Conservation (phyloP, 1,139 yeast genomes). For the Saccharomyces hybrid region DNA sequence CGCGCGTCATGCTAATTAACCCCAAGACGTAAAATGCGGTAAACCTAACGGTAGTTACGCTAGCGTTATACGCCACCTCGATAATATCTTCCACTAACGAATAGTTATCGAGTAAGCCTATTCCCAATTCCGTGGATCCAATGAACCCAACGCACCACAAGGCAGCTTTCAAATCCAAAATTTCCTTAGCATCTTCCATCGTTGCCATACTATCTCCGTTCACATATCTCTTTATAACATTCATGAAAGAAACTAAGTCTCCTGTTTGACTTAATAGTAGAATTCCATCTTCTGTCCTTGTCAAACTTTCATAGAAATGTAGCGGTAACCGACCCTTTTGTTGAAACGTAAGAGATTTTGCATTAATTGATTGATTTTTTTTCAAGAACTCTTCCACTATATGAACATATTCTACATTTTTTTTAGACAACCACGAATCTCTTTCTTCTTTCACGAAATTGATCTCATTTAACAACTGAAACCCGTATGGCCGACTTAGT, state of each 20-base stretch:
- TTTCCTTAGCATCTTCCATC: constrained; percentile 26
- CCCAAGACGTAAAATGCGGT: constrained; percentile 77
- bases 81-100: constrained; percentile 51
- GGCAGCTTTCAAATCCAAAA: constrained; percentile 57
- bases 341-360: constrained; percentile 1
- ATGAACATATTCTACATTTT: constrained; percentile 45
- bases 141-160: constrained; percentile 86
- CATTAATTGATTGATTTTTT: constrained; percentile 11
- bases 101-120: constrained; percentile 56
- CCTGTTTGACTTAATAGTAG: constrained; percentile 42
- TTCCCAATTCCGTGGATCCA: constrained; percentile 62
- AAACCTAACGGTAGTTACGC: constrained; percentile 60
- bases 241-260: constrained; percentile 40
- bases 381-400: constrained; percentile 39
- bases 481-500: constrained; percentile 50
- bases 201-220: constrained; percentile 14
- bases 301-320: constrained; percentile 73
- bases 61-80: constrained; percentile 45
- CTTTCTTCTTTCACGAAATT: constrained; percentile 52
- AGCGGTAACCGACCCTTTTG: constrained; percentile 38
- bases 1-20: constrained; percentile 59
- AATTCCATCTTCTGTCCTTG: constrained; percentile 77
- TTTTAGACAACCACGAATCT: constrained; percentile 49
- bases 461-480: constrained; percentile 42
- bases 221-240: constrained; percentile 35